Percentiles rank a stretch among this genome's conserved stretches.
These are phyloP conservation scores for Aspergillus terreus DNA, from an alignment of 2,329 filamentous ascomycete species.

Conservation along the genomic window DNA sequence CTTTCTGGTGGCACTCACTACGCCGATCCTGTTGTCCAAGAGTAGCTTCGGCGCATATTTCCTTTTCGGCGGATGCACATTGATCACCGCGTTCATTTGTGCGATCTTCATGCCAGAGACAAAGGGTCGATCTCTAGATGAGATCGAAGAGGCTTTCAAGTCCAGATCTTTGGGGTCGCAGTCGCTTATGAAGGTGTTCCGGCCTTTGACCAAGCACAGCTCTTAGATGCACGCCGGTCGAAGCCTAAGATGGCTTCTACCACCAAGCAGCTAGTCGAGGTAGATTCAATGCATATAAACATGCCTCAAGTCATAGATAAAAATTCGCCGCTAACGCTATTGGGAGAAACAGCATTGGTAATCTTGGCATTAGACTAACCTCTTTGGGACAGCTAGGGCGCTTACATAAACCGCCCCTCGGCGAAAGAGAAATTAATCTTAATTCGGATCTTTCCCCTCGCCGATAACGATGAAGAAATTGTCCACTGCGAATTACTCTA, in stretches of 20 bases:
- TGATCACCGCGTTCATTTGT: slow-evolving; percentile 39
- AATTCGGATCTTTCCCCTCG: slow-evolving; percentile 20
- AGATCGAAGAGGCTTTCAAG: slow-evolving; percentile 48
- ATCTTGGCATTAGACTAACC: neutral
- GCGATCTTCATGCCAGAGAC: slow-evolving; percentile 51
- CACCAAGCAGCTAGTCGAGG: too few relatives aligned
- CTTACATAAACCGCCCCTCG: slow-evolving; percentile 10
- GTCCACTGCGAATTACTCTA: slow-evolving; percentile 7
- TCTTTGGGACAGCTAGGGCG: slow-evolving; percentile 1
- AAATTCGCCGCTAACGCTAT: too few relatives aligned
- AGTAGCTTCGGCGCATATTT: slow-evolving; percentile 47
- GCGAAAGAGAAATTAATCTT: slow-evolving; percentile 6
- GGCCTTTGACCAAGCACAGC: neutral
- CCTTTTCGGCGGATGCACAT: slow-evolving; percentile 41
- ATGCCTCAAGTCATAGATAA: too few relatives aligned
- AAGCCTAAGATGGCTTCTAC: too few relatives aligned
- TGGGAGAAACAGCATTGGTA: neutral
- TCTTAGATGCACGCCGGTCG: neutral
- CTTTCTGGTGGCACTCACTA: slow-evolving; percentile 44
- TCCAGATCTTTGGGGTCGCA: slow-evolving; percentile 9
- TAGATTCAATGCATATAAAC: too few relatives aligned
- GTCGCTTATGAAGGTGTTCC: slow-evolving; percentile 1
- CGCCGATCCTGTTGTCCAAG: slow-evolving; percentile 41
- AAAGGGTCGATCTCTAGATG: slow-evolving; percentile 46
- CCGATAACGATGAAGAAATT: slow-evolving; percentile 24